phyloP scores from a whole-genome alignment of 169 alveolate species.

The Neospora caninum region DNA sequence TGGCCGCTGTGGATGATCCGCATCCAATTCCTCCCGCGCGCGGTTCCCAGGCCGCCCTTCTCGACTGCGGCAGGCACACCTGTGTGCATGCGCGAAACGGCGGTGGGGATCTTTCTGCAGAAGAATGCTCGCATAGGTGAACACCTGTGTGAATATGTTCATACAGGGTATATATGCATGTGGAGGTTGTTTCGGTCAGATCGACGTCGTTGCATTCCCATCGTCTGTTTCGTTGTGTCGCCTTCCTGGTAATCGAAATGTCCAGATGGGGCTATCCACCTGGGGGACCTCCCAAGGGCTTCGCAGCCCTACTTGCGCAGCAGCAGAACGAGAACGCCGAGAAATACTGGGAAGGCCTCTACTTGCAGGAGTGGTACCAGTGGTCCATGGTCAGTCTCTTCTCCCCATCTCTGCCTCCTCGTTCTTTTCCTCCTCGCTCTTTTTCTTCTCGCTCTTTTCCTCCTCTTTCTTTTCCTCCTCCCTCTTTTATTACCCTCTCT shows the following conservation, averaged over 20 bases:
- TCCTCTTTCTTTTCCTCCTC: neutral
- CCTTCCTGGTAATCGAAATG: neutral
- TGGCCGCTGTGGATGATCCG: too few species aligned
- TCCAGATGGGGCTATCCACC: slow-evolving; percentile 66
- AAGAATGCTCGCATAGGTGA: too few species aligned
- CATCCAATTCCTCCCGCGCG: too few species aligned
- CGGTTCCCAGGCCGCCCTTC: too few species aligned
- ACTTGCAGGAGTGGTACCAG: slow-evolving; percentile 58
- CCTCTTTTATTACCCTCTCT: neutral
- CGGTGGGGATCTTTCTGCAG: too few species aligned
- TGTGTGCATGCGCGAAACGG: too few species aligned
- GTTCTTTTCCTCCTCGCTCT: neutral
- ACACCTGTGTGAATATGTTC: too few species aligned
- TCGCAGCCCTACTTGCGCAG: slow-evolving; percentile 24
- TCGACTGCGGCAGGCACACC: too few species aligned
- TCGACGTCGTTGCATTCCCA: too few species aligned
- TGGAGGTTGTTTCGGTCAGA: too few species aligned
- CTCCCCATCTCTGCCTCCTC: neutral
- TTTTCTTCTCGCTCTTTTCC: neutral
- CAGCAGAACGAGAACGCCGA: slow-evolving; percentile 46
- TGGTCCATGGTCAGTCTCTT: slow-evolving; percentile 49
- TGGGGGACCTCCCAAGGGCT: slow-evolving; percentile 59
- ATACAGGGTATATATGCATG: too few species aligned
- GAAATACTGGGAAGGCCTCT: slow-evolving; percentile 60
- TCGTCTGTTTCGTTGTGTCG: too few species aligned